phyloP scores from a whole-genome alignment of 2,329 filamentous ascomycete genomes.

The Fusarium oligoseptatum region DNA sequence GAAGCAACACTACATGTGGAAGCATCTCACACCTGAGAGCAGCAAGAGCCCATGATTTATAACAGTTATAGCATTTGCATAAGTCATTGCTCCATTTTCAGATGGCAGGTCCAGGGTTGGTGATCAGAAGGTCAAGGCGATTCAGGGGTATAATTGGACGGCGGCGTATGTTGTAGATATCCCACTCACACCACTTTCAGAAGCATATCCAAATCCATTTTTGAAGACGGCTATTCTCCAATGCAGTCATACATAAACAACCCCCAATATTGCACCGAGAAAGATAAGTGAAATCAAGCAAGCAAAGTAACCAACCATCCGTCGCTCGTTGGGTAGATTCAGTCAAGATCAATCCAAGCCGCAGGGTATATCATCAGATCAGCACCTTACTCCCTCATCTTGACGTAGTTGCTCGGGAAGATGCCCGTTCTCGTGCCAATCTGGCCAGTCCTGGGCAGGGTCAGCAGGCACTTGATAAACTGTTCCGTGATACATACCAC shows the following conservation, averaged over 20 bases:
- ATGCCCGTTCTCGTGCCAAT: constrained; percentile 89
- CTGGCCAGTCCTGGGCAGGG: constrained; percentile 79
- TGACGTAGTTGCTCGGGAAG: constrained; percentile 87
- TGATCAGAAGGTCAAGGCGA: background rate
- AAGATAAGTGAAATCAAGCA: background rate
- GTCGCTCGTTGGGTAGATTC: constrained; percentile 1
- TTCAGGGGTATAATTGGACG: background rate
- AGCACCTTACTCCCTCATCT: constrained; percentile 67
- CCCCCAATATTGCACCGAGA: constrained; percentile 2
- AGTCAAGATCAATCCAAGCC: constrained; percentile 19
- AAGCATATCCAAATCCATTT: background rate
- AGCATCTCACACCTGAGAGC: background rate
- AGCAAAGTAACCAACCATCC: background rate
- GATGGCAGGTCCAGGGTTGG: background rate
- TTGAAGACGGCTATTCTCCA: background rate
- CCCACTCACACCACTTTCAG: background rate
- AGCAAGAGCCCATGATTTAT: background rate
- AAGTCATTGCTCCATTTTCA: background rate
- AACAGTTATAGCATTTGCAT: background rate
- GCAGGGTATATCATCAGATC: constrained; percentile 39
- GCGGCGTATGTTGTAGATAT: background rate
- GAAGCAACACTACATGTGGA: background rate
- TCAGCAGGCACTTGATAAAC: no score
- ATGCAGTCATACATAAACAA: background rate
- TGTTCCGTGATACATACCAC: constrained; percentile 72